These are phyloP conservation scores for Coemansia sp. DNA, from an alignment of 192 early-diverging fungal genomes.

Conservation along the genomic window DNA sequence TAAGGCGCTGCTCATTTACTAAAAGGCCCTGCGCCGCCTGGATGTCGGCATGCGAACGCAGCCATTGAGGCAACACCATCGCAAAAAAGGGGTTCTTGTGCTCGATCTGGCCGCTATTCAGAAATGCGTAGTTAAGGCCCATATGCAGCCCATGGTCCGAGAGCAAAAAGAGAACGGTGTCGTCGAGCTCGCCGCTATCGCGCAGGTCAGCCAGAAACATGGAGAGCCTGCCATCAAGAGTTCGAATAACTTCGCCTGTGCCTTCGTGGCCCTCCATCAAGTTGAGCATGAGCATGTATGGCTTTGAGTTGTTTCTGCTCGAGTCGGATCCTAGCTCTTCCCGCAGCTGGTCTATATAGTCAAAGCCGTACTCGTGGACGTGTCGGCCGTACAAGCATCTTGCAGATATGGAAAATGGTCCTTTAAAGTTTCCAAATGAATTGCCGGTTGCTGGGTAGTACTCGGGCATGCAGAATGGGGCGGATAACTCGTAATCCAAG, in stretches of 20 bases:
- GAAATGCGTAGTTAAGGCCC: conserved; percentile 47
- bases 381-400: conserved; percentile 43
- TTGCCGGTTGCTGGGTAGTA: conserved; percentile 52
- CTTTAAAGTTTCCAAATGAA: conserved; percentile 57
- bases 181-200: conserved; percentile 33
- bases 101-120: conserved; percentile 43
- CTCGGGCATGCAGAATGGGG: conserved; percentile 62
- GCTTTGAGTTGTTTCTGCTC: conserved; percentile 4
- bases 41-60: conserved; percentile 20
- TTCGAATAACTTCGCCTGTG: conserved; percentile 43
- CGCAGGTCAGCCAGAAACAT: conserved; percentile 25
- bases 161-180: conserved; percentile 34
- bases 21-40: conserved; percentile 18
- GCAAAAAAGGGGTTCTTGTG: conserved; percentile 49
- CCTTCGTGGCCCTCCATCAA: conserved; percentile 50
- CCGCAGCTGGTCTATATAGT: conserved; percentile 38
- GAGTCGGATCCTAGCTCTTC: conserved; percentile 12
- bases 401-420: conserved; percentile 37
- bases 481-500: conserved; percentile 57
- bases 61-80: conserved; percentile 38
- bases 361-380: conserved; percentile 46
- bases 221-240: conserved; percentile 27
- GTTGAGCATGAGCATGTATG: conserved; percentile 31
- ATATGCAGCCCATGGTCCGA: conserved; percentile 50
- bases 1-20: conserved; percentile 44